These are phyloP conservation scores for Coriaria nepalensis DNA, from an alignment of 306 rosid genomes.

Conservation along the genomic window DNA sequence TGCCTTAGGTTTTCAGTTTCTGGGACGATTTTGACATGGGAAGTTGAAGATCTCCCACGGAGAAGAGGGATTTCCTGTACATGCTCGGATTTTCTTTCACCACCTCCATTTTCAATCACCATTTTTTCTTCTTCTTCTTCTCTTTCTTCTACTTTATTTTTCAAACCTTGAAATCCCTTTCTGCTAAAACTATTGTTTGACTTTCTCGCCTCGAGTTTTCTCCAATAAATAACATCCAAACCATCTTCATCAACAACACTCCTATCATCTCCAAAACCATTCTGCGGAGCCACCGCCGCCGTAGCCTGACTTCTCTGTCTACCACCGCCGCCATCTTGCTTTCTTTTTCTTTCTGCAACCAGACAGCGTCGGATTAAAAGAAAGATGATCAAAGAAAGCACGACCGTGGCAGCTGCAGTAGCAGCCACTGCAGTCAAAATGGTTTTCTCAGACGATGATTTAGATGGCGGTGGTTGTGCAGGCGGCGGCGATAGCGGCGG, in stretches of 20 bases:
- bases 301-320: neutral
- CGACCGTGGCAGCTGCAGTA: slow-evolving; percentile 50
- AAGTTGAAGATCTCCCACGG: slow-evolving; percentile 64
- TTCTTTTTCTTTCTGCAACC: slow-evolving; percentile 21
- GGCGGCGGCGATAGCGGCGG: slow-evolving; percentile 1
- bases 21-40: slow-evolving; percentile 34
- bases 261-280: slow-evolving; percentile 36
- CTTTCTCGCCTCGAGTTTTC: slow-evolving; percentile 41
- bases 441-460: slow-evolving; percentile 8
- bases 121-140: neutral
- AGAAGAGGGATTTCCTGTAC: slow-evolving; percentile 64
- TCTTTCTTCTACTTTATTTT: slow-evolving; percentile 4
- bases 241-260: slow-evolving; percentile 83
- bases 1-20: slow-evolving; percentile 17
- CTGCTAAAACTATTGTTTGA: slow-evolving; percentile 17
- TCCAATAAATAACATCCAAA: slow-evolving; percentile 86
- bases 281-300: slow-evolving; percentile 19
- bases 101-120: slow-evolving; percentile 10
- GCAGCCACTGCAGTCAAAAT: slow-evolving; percentile 46
- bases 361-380: slow-evolving; percentile 20
- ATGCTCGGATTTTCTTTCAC: slow-evolving; percentile 12
- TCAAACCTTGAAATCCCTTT: slow-evolving; percentile 14
- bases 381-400: slow-evolving; percentile 41
- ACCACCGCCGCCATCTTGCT: slow-evolving; percentile 6
- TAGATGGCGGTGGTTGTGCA: neutral